phyloP scores from a whole-genome alignment of 768 basidiomycete species.

The Serendipita sp. region DNA sequence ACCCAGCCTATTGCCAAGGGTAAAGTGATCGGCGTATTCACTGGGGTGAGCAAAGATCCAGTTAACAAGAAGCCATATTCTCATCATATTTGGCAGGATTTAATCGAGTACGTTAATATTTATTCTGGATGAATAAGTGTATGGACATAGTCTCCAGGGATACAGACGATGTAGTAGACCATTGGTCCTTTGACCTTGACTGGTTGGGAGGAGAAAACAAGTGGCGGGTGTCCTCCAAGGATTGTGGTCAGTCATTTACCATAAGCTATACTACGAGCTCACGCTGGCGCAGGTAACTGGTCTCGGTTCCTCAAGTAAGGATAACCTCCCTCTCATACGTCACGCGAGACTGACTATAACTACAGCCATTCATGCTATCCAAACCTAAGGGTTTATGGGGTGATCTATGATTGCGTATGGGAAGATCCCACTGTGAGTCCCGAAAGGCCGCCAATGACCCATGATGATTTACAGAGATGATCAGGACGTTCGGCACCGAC shows the following conservation, averaged over 20 bases:
- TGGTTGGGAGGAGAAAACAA: constrained; percentile 24
- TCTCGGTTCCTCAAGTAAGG: constrained; percentile 53
- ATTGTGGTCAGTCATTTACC: constrained; percentile 26
- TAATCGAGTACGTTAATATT: too few relatives aligned
- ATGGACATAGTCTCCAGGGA: neutral
- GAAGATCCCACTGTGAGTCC: constrained; percentile 21
- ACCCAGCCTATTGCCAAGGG: constrained; percentile 27
- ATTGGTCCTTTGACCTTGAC: constrained; percentile 51
- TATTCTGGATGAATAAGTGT: too few relatives aligned
- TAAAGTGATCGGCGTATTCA: constrained; percentile 50
- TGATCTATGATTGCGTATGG: constrained; percentile 39
- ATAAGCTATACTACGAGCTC: neutral
- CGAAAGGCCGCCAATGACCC: neutral
- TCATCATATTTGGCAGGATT: too few relatives aligned
- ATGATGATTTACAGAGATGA: neutral
- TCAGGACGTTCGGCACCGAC: constrained; percentile 35
- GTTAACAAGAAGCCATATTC: too few relatives aligned
- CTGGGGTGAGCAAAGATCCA: constrained; percentile 26
- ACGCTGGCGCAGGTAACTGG: constrained; percentile 42
- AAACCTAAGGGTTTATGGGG: constrained; percentile 39
- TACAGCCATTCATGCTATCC: constrained; percentile 54
- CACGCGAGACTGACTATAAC: constrained; percentile 5
- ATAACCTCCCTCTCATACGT: neutral
- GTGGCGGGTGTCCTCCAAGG: constrained; percentile 42
- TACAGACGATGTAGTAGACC: constrained; percentile 23